phyloP scores from a whole-genome alignment of 192 early-diverging fungal species.

The Coemansia guatemalensis region DNA sequence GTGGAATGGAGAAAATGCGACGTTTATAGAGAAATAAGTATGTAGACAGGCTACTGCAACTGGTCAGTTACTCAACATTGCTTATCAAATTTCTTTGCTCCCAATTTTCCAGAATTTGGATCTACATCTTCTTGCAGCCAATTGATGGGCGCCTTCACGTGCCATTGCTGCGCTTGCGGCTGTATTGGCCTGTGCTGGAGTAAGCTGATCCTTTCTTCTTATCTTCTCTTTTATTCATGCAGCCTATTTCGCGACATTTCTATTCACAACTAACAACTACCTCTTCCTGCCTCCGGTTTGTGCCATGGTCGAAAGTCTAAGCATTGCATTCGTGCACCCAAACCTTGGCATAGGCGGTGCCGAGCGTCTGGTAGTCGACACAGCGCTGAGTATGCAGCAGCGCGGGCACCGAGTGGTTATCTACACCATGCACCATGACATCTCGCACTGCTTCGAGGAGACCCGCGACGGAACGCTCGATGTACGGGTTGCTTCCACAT shows the following conservation, averaged over 20 bases:
- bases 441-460: conserved; percentile 86
- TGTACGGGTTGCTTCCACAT: conserved; percentile 71
- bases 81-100: no score
- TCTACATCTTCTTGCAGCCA: neutral
- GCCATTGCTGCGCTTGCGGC: neutral
- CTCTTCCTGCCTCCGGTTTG: neutral
- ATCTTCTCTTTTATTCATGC: conserved; percentile 1
- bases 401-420: conserved; percentile 78
- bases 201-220: conserved; percentile 5
- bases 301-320: conserved; percentile 35
- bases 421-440: conserved; percentile 92
- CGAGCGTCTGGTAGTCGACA: conserved; percentile 92
- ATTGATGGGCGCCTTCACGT: conserved; percentile 10
- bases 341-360: conserved; percentile 96
- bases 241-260: neutral
- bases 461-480: conserved; percentile 82
- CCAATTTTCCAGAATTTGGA: no score
- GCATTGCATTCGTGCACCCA: conserved; percentile 86
- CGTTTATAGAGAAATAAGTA: no score
- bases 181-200: no score
- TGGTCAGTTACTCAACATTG: no score
- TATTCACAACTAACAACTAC: no score
- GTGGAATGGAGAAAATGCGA: no score
- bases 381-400: conserved; percentile 75
- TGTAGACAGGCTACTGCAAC: no score